phyloP scores from a whole-genome alignment of 495 filamentous ascomycete genomes.

The Aspergillus sparsus region DNA sequence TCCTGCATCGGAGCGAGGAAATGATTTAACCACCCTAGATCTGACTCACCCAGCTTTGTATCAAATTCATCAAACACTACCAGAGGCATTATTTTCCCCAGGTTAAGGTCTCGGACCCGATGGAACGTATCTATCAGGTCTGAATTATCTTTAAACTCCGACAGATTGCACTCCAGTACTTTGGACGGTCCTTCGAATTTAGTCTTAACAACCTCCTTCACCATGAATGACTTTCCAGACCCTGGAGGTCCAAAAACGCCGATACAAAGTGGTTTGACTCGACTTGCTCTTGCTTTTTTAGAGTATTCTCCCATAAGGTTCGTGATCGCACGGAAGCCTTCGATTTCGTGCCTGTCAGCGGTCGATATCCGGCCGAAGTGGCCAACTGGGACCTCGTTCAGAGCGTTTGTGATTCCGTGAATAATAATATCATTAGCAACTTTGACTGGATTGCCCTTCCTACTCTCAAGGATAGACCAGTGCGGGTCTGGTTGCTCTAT shows the following conservation, averaged over 20 bases:
- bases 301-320: slow-evolving; percentile 2
- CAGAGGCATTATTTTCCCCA: not conserved
- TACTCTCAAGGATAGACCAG: slow-evolving; percentile 1
- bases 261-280: slow-evolving; percentile 1
- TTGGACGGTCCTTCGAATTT: not conserved
- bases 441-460: slow-evolving; percentile 5
- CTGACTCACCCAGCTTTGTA: slow-evolving; percentile 3
- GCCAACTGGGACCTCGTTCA: slow-evolving; percentile 1
- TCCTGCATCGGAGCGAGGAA: slow-evolving; percentile 4
- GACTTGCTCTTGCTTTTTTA: not conserved
- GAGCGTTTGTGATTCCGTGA: not conserved
- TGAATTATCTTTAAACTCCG: slow-evolving; percentile 3
- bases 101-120: slow-evolving; percentile 1
- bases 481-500: slow-evolving; percentile 1
- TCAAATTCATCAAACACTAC: slow-evolving; percentile 5
- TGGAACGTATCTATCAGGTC: slow-evolving; percentile 1
- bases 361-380: slow-evolving; percentile 1
- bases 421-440: slow-evolving; percentile 1
- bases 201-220: slow-evolving; percentile 1
- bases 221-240: slow-evolving; percentile 5
- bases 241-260: slow-evolving; percentile 2
- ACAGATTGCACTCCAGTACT: slow-evolving; percentile 1
- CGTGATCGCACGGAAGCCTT: slow-evolving; percentile 4
- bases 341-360: slow-evolving; percentile 1
- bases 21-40: slow-evolving; percentile 3